Base-by-base conservation (phyloP, 352 stramenopile genomes). In the Globisporangium okanoganense region DNA sequence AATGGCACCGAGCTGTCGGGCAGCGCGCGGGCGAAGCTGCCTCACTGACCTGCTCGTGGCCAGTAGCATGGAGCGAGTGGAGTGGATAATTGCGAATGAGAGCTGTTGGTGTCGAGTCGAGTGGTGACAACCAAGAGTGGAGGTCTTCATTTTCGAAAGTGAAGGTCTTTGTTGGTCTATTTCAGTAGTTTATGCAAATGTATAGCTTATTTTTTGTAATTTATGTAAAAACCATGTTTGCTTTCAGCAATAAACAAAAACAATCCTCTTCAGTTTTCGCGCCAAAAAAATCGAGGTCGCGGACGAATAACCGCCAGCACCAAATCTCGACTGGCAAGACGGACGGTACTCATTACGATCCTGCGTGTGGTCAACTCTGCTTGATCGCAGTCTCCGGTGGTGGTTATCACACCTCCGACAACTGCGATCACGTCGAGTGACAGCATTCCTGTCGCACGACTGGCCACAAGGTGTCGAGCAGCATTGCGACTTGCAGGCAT, bases 361-460 rank as follows among this genome's bases (percentile, higher is more conserved):
- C n/a, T n/a, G n/a, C n/a, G n/a, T n/a, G n/a, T n/a, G 38, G 6
- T 22, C 38, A 44, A 9, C 38, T 20, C 38, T 44, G 38, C 38
- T 53, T 53, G 5, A 2, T 36, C 25, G 3, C 24, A 38, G 20
- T 14, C 8, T 18, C 47, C n/a, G 36, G 36, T 13, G 43, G 56
- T 22, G 36, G 36, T n/a, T 98, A 20, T 48, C 72, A 50, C 70
- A 87, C 57, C 45, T 76, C 51, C 33, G 27, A 1, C 33, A 54
- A 31, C 25, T 16, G 24, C 25, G 47, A 24, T 24, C 47, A 5
- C 58, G 53, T 7, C 18, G 33, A 16, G 27, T 98, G 13, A 94
- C 98, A 64, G 78, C 97, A 14, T 85, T 97, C 38, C 41, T 98
- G 5, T 95, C 82, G 43, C 96, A 99, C 69, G 96, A 99, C 74